These are phyloP conservation scores for Leccinum obscurum DNA, from an alignment of 768 basidiomycete species.

Conservation along the genomic window DNA sequence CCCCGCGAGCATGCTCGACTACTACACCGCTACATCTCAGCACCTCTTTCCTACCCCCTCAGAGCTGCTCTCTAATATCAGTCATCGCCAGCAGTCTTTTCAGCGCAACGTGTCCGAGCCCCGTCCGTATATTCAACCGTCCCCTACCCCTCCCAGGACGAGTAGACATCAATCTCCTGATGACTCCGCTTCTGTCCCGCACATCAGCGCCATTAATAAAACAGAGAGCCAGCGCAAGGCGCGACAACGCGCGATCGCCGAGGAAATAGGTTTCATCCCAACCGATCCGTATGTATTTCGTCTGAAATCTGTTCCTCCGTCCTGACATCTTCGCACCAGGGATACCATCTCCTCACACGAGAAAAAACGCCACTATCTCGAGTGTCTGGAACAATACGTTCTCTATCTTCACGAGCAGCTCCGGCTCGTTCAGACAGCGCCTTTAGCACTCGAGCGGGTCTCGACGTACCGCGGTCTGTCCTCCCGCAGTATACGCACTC, in stretches of 20 bases:
- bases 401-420: slow-evolving; percentile 64
- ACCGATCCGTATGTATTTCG: slow-evolving; percentile 55
- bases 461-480: slow-evolving; percentile 53
- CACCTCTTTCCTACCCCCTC: slow-evolving; percentile 64
- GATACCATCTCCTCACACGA: slow-evolving; percentile 79
- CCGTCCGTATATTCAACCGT: slow-evolving; percentile 9
- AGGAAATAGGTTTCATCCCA: slow-evolving; percentile 54
- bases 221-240: slow-evolving; percentile 55
- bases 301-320: not conserved
- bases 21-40: slow-evolving; percentile 26
- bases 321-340: slow-evolving; percentile 30
- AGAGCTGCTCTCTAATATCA: slow-evolving; percentile 54
- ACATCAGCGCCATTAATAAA: slow-evolving; percentile 24
- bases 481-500: slow-evolving; percentile 66
- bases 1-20: slow-evolving; percentile 18
- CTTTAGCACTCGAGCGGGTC: slow-evolving; percentile 51
- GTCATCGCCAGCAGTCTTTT: slow-evolving; percentile 7
- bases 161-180: slow-evolving; percentile 17
- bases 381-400: slow-evolving; percentile 72
- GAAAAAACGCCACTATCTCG: slow-evolving; percentile 72
- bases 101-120: slow-evolving; percentile 8
- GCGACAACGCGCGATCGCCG: slow-evolving; percentile 56
- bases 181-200: not conserved
- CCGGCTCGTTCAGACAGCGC: slow-evolving; percentile 46
- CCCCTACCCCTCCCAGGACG: slow-evolving; percentile 10